Percentiles rank a stretch among this genome's conserved stretches.
Conservation (phyloP, 495 filamentous ascomycete genomes). For the Haplographium delicatum region DNA sequence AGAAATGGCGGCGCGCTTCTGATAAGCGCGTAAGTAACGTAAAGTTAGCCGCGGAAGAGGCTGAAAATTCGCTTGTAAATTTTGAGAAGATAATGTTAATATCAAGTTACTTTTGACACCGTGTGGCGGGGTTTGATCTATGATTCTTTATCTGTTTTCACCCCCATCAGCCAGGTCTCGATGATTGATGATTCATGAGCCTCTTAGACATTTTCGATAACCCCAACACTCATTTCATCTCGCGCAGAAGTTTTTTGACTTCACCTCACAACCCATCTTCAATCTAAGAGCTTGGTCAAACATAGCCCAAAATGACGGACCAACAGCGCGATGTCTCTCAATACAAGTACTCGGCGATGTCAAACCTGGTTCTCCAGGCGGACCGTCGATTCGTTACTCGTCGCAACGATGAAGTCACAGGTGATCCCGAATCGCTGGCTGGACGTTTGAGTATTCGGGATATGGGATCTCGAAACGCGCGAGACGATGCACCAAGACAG, state of each 20-base stretch:
- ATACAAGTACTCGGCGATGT: constrained; percentile 99
- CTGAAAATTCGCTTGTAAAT: too few species aligned
- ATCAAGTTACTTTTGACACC: too few species aligned
- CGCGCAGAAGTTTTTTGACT: background rate
- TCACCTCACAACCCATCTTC: background rate
- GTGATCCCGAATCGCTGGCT: constrained; percentile 94
- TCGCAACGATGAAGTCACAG: constrained; percentile 88
- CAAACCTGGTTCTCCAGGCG: constrained; percentile 99
- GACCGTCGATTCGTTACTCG: constrained; percentile 93
- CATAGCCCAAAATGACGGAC: constrained; percentile 66
- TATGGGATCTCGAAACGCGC: constrained; percentile 81
- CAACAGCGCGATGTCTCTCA: constrained; percentile 84
- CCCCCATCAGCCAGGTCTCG: too few species aligned
- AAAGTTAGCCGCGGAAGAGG: too few species aligned
- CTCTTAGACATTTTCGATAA: too few species aligned
- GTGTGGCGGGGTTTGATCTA: too few species aligned
- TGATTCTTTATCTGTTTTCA: too few species aligned
- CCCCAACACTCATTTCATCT: too few species aligned
- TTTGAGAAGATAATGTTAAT: too few species aligned
- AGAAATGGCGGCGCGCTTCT: background rate
- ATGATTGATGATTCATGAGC: constrained; percentile 5
- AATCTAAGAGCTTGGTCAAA: background rate
- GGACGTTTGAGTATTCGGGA: constrained; percentile 88
- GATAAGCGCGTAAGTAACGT: too few species aligned
- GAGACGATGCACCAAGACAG: constrained; percentile 73